These are phyloP conservation scores for Fusarium camptoceras DNA, from an alignment of 2,329 filamentous ascomycete species.

Conservation along the genomic window DNA sequence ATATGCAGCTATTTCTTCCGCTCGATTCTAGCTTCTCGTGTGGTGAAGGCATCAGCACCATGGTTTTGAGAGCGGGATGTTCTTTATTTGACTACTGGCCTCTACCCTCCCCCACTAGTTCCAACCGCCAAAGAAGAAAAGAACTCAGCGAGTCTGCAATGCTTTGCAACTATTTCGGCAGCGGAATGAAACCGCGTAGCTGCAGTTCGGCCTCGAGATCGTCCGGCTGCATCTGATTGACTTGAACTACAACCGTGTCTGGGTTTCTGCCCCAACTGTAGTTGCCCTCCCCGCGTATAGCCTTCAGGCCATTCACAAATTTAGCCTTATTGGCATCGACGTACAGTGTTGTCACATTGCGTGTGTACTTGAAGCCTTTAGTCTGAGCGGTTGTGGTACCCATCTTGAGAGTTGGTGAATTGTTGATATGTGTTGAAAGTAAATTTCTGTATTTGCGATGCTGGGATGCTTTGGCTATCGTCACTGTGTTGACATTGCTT, in stretches of 20 bases:
- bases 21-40: fast-evolving
- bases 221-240: background rate
- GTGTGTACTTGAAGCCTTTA: background rate
- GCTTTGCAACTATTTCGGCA: background rate
- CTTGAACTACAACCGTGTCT: too few relatives aligned
- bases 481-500: background rate
- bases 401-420: background rate
- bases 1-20: fast-evolving
- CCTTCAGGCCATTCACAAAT: background rate
- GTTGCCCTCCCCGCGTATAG: background rate
- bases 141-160: background rate
- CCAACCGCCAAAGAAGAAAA: background rate
- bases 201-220: background rate
- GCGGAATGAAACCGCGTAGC: background rate
- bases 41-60: fast-evolving
- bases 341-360: background rate
- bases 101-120: background rate
- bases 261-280: background rate
- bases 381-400: background rate
- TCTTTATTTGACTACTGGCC: background rate
- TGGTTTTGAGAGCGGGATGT: fast-evolving
- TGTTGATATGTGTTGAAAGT: background rate
- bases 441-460: fast-evolving
- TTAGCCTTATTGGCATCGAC: fast-evolving
- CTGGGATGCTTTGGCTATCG: background rate